phyloP scores from a whole-genome alignment of 2,329 filamentous ascomycete species.

The Podosphaera fusca region DNA sequence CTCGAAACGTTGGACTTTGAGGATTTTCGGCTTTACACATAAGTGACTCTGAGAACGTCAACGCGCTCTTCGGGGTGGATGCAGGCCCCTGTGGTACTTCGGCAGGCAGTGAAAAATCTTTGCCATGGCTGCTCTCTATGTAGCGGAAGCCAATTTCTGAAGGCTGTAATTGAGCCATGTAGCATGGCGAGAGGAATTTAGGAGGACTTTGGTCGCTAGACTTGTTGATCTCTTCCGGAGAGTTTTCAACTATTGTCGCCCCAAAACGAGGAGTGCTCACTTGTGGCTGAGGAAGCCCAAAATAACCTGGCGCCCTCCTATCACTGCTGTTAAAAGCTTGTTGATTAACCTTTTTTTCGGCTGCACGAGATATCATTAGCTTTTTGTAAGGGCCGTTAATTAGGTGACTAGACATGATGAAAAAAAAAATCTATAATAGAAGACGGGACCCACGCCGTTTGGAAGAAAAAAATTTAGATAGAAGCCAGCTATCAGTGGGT shows the following conservation, averaged over 20 bases:
- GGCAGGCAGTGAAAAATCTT: constrained; percentile 17
- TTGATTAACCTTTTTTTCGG: neutral
- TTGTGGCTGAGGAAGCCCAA: neutral
- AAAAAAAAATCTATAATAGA: neutral
- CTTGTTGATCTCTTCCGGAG: constrained; percentile 9
- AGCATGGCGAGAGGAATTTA: constrained; percentile 23
- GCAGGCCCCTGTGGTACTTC: constrained; percentile 45
- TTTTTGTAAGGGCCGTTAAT: neutral
- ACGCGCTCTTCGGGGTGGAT: constrained; percentile 69
- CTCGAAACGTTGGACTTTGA: constrained; percentile 72
- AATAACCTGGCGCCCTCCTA: neutral
- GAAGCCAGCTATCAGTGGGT: neutral
- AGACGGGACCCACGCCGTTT: neutral
- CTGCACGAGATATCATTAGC: neutral
- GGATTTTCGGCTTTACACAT: constrained; percentile 28
- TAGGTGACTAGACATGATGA: neutral
- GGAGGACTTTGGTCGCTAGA: constrained; percentile 38
- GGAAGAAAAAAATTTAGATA: neutral
- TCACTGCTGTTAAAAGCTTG: neutral
- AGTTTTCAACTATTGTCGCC: neutral
- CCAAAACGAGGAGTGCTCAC: neutral
- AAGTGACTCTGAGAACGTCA: constrained; percentile 28
- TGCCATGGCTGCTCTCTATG: constrained; percentile 36
- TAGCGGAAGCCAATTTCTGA: constrained; percentile 87
- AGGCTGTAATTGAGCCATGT: constrained; percentile 43